Percentiles rank a stretch among this genome's conserved stretches.
These are phyloP conservation scores for Astrothelium subdiscretum DNA, from an alignment of 495 filamentous ascomycete species.

Conservation along the genomic window DNA sequence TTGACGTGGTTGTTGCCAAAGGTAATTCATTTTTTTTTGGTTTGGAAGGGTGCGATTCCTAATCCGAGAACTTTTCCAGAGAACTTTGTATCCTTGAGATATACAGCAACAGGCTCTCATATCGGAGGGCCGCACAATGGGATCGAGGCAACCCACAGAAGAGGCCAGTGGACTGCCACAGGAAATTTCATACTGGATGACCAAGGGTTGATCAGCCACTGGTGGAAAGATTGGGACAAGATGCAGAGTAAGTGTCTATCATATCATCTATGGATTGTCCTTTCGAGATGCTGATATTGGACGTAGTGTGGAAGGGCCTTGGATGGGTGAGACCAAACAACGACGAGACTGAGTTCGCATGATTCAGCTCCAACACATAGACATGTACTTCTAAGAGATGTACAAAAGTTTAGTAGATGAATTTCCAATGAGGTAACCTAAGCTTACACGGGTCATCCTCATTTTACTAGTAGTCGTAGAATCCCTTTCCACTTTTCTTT, in stretches of 20 bases:
- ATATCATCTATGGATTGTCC: background rate
- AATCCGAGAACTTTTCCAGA: background rate
- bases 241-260: background rate
- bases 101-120: background rate
- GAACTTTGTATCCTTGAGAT: background rate
- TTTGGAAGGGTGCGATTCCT: too few species aligned
- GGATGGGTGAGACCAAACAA: background rate
- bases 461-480: conserved; percentile 64
- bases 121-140: background rate
- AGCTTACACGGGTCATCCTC: background rate
- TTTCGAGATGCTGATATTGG: background rate
- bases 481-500: conserved; percentile 94
- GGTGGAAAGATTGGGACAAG: conserved; percentile 1
- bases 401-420: background rate
- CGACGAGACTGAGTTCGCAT: background rate
- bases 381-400: background rate
- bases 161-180: background rate
- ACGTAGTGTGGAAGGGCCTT: background rate
- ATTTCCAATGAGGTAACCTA: background rate
- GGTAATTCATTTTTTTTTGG: background rate
- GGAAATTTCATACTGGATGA: background rate
- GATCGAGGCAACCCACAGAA: background rate
- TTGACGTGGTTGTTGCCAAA: background rate
- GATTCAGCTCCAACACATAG: background rate
- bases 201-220: background rate